Evolutionary conservation across 768 basidiomycete species (phyloP).

Genomic region (Gymnopilus junonius): DNA sequence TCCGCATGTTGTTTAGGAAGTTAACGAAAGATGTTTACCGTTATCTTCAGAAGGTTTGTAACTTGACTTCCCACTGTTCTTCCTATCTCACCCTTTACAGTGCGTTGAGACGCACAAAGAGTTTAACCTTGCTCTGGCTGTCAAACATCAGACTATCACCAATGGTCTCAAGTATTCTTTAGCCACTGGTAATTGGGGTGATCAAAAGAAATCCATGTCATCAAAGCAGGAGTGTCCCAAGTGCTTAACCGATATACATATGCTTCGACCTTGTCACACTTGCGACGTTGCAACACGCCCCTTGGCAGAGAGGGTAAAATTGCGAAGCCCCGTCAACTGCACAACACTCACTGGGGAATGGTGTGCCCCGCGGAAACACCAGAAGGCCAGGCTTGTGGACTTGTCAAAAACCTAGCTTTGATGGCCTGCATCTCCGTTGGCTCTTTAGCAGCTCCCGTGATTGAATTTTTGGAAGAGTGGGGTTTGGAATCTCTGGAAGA

Average conservation of each 20-base stretch:
- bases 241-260: slow-evolving; percentile 99
- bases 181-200: slow-evolving; percentile 99
- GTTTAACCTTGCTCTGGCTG: slow-evolving; percentile 88
- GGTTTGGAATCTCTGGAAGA: slow-evolving; percentile 95
- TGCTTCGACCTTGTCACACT: slow-evolving; percentile 95
- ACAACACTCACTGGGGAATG: slow-evolving; percentile 99
- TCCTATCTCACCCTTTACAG: slow-evolving; percentile 44
- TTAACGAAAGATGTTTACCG: slow-evolving; percentile 97
- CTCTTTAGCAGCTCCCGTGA: slow-evolving; percentile 92
- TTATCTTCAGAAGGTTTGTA: slow-evolving; percentile 88
- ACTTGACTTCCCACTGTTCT: slow-evolving; percentile 1
- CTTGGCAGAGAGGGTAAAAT: slow-evolving; percentile 99
- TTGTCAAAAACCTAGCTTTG: slow-evolving; percentile 97
- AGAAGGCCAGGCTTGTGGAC: slow-evolving; percentile 98
- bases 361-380: slow-evolving; percentile 99
- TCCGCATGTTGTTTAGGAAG: slow-evolving; percentile 97
- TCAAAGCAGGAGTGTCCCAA: slow-evolving; percentile 99
- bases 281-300: slow-evolving; percentile 99
- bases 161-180: slow-evolving; percentile 98
- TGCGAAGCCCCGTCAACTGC: slow-evolving; percentile 97
- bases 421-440: slow-evolving; percentile 99
- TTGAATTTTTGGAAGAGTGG: slow-evolving; percentile 99
- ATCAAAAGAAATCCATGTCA: slow-evolving; percentile 98
- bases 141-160: slow-evolving; percentile 96
- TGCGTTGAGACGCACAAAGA: slow-evolving; percentile 97